Evolutionary conservation across 2,329 filamentous ascomycete genomes (phyloP).

Genomic region (Westerdykella aurantiaca): DNA sequence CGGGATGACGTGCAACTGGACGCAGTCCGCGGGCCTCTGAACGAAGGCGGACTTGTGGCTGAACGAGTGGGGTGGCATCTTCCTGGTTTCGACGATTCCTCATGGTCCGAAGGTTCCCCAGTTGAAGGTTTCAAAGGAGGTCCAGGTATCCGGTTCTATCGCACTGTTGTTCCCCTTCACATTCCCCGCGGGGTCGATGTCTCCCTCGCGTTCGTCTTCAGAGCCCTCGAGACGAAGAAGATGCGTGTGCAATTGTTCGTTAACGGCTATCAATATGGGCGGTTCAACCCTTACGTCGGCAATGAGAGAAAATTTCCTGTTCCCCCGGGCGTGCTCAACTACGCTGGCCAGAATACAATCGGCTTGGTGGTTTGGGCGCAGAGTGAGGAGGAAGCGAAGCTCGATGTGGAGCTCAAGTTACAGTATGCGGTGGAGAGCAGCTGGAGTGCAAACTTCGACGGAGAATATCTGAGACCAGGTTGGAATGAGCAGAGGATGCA

Average conservation of each 20-base stretch:
- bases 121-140: too few species aligned
- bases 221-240: too few species aligned
- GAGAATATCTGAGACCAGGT: constrained; percentile 45
- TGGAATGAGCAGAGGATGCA: constrained; percentile 41
- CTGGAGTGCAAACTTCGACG: constrained; percentile 48
- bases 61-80: too few species aligned
- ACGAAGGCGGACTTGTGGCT: too few species aligned
- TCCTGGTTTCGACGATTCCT: too few species aligned
- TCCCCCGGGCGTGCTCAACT: constrained; percentile 54
- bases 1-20: too few species aligned
- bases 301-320: constrained; percentile 57
- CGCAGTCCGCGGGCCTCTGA: too few species aligned
- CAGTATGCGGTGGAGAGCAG: constrained; percentile 51
- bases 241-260: constrained; percentile 39
- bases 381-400: constrained; percentile 46
- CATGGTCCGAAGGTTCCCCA: too few species aligned
- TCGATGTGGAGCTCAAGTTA: constrained; percentile 48
- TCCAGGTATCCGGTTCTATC: too few species aligned
- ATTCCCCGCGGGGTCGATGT: too few species aligned
- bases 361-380: constrained; percentile 57
- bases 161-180: too few species aligned
- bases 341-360: constrained; percentile 54
- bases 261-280: constrained; percentile 61
- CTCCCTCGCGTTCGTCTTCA: too few species aligned
- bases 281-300: constrained; percentile 56